Conservation (phyloP, 1,284 basidiomycete genomes). For the Amylostereum areolatum region DNA sequence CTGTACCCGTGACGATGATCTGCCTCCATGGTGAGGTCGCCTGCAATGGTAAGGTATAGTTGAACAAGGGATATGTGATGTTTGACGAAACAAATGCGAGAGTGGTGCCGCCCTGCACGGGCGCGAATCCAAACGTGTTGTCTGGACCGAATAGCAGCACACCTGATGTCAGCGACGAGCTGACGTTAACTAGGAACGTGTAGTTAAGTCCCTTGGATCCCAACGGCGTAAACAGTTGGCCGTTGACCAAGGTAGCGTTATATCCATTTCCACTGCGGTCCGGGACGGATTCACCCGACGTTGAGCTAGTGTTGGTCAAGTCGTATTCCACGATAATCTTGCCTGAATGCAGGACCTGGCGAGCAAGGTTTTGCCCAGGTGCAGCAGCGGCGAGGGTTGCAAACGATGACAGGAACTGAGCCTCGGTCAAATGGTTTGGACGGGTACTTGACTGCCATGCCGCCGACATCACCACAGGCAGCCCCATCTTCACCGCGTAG, state of each 20-base stretch:
- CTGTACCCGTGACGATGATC: constrained; percentile 18
- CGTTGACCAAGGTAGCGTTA: constrained; percentile 11
- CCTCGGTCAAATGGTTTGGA: constrained; percentile 17
- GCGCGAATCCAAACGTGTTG: constrained; percentile 14
- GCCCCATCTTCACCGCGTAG: constrained; percentile 22
- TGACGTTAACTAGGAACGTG: constrained; percentile 22
- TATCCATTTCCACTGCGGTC: constrained; percentile 21
- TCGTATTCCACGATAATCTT: constrained; percentile 17
- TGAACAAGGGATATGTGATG: constrained; percentile 17
- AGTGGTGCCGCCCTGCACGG: constrained; percentile 10
- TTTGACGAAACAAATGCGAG: constrained; percentile 20
- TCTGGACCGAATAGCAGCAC: constrained; percentile 19
- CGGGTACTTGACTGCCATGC: constrained; percentile 21
- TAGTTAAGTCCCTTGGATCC: constrained; percentile 30
- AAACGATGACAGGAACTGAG: constrained; percentile 19
- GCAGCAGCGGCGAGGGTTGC: constrained; percentile 21
- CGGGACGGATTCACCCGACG: constrained; percentile 1
- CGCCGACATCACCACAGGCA: constrained; percentile 22
- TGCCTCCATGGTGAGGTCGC: constrained; percentile 2
- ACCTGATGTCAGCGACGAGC: constrained; percentile 6
- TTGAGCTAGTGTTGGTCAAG: constrained; percentile 1
- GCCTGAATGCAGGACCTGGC: constrained; percentile 16
- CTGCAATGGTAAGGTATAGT: constrained; percentile 13
- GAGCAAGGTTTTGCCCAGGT: constrained; percentile 24
- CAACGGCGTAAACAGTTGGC: constrained; percentile 20